Percentiles rank a stretch among this genome's conserved stretches.
These are phyloP conservation scores for Scorias spongiosa DNA, from an alignment of 2,329 filamentous ascomycete genomes.

Conservation along the genomic window DNA sequence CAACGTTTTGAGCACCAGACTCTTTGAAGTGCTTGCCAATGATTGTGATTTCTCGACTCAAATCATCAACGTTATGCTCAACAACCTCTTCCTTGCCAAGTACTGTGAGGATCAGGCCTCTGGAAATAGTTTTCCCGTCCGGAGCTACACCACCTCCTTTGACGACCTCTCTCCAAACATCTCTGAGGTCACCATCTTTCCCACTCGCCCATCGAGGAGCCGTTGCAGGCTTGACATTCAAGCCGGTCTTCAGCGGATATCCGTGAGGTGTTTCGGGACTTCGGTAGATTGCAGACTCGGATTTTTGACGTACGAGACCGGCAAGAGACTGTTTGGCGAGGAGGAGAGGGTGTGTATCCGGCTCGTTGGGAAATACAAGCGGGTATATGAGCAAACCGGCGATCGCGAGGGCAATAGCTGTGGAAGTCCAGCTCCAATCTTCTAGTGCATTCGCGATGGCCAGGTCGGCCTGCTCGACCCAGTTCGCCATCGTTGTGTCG, in stretches of 20 bases:
- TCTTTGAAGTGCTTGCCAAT: slow-evolving; percentile 64
- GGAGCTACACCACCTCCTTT: slow-evolving; percentile 38
- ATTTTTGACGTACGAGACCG: slow-evolving; percentile 64
- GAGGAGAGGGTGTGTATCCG: slow-evolving; percentile 83
- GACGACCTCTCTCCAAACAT: slow-evolving; percentile 65
- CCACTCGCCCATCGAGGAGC: slow-evolving; percentile 72
- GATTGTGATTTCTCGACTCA: slow-evolving; percentile 76
- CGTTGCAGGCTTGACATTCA: slow-evolving; percentile 68
- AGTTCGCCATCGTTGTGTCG: slow-evolving; percentile 20
- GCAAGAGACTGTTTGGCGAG: slow-evolving; percentile 70
- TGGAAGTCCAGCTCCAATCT: slow-evolving; percentile 74
- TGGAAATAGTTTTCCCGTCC: slow-evolving; percentile 43
- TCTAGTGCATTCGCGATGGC: slow-evolving; percentile 52
- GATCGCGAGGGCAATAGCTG: slow-evolving; percentile 51
- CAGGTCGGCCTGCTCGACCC: slow-evolving; percentile 56
- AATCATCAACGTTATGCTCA: slow-evolving; percentile 54
- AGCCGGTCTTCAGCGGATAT: slow-evolving; percentile 59
- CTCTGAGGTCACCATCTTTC: slow-evolving; percentile 75
- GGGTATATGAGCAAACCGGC: slow-evolving; percentile 55
- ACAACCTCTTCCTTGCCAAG: slow-evolving; percentile 59
- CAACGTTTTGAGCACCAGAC: slow-evolving; percentile 56
- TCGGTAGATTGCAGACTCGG: slow-evolving; percentile 74
- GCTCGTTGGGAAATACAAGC: slow-evolving; percentile 56
- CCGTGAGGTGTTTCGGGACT: slow-evolving; percentile 75
- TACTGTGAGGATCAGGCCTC: slow-evolving; percentile 63